These are phyloP conservation scores for Laguncularia racemosa DNA, from an alignment of 345 rosid species.

Conservation along the genomic window DNA sequence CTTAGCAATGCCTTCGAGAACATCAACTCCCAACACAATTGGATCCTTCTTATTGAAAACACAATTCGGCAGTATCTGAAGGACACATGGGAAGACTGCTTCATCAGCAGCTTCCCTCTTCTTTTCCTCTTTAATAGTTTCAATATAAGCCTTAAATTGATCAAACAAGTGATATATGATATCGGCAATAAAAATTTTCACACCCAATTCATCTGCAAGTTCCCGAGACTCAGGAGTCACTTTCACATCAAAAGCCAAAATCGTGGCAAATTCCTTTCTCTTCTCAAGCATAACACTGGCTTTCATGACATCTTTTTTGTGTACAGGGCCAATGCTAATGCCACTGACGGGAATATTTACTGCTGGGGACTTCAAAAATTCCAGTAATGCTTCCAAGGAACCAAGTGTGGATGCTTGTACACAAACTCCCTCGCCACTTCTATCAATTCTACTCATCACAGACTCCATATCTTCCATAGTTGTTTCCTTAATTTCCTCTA, in stretches of 20 bases:
- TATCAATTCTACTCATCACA: slow-evolving; percentile 78
- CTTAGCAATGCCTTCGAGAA: slow-evolving; percentile 71
- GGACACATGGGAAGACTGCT: slow-evolving; percentile 90
- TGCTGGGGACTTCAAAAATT: slow-evolving; percentile 77
- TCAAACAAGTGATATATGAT: slow-evolving; percentile 91
- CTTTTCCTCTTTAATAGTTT: slow-evolving; percentile 80
- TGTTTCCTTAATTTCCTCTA: slow-evolving; percentile 60
- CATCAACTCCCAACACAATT: slow-evolving; percentile 81
- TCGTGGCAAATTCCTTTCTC: slow-evolving; percentile 86
- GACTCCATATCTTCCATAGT: slow-evolving; percentile 85
- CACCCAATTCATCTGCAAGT: slow-evolving; percentile 80
- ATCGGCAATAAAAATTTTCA: slow-evolving; percentile 91
- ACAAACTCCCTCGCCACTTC: slow-evolving; percentile 85
- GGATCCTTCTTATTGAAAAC: slow-evolving; percentile 87
- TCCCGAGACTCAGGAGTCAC: slow-evolving; percentile 90
- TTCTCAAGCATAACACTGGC: slow-evolving; percentile 94
- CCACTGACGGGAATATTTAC: slow-evolving; percentile 92
- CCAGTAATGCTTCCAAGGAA: slow-evolving; percentile 91
- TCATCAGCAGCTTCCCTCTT: slow-evolving; percentile 89
- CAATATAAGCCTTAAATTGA: slow-evolving; percentile 80
- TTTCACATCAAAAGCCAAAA: slow-evolving; percentile 94
- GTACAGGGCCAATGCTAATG: slow-evolving; percentile 85
- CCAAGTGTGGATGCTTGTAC: slow-evolving; percentile 97
- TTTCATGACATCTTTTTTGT: slow-evolving; percentile 89
- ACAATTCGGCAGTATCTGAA: slow-evolving; percentile 67